These are phyloP conservation scores for Ophiocordyceps camponoti-floridani DNA, from an alignment of 2,329 filamentous ascomycete species.

Conservation along the genomic window DNA sequence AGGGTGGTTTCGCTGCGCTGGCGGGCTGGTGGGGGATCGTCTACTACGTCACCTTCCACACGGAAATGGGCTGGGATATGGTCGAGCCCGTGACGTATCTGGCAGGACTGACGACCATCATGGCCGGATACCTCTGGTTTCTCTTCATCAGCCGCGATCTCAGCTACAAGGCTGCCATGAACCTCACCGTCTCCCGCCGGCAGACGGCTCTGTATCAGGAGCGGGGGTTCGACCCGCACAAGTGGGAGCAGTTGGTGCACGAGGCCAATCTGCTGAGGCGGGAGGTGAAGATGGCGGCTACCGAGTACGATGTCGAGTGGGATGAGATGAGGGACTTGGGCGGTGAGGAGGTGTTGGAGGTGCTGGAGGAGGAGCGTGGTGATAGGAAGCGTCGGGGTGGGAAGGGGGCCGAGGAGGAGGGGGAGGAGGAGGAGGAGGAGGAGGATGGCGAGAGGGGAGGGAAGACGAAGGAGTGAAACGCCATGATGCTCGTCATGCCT, in stretches of 20 bases:
- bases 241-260: slow-evolving; percentile 64
- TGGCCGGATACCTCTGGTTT: slow-evolving; percentile 87
- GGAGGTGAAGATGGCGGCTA: slow-evolving; percentile 65
- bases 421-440: slow-evolving; percentile 18
- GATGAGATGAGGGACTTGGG: slow-evolving; percentile 59
- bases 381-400: slow-evolving; percentile 17
- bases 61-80: slow-evolving; percentile 72
- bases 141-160: slow-evolving; percentile 83
- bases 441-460: slow-evolving; percentile 15
- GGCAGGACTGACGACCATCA: slow-evolving; percentile 68
- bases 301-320: slow-evolving; percentile 85
- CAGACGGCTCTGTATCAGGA: slow-evolving; percentile 61
- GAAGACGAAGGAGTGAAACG: slow-evolving; percentile 4
- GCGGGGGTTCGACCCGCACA: slow-evolving; percentile 55
- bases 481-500: too few relatives aligned
- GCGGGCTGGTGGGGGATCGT: slow-evolving; percentile 68
- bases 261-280: slow-evolving; percentile 61
- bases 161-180: slow-evolving; percentile 71
- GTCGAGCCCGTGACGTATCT: slow-evolving; percentile 87
- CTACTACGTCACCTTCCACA: slow-evolving; percentile 54
- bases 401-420: too few relatives aligned
- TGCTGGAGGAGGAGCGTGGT: slow-evolving; percentile 29
- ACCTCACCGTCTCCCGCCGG: slow-evolving; percentile 64
- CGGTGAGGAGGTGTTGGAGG: slow-evolving; percentile 43
- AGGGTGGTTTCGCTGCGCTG: slow-evolving; percentile 59